Evolutionary conservation across 179 eudicot species (phyloP), one percentile per base, ranked within the genome.

Genomic region (Beta lomatogona): DNA sequence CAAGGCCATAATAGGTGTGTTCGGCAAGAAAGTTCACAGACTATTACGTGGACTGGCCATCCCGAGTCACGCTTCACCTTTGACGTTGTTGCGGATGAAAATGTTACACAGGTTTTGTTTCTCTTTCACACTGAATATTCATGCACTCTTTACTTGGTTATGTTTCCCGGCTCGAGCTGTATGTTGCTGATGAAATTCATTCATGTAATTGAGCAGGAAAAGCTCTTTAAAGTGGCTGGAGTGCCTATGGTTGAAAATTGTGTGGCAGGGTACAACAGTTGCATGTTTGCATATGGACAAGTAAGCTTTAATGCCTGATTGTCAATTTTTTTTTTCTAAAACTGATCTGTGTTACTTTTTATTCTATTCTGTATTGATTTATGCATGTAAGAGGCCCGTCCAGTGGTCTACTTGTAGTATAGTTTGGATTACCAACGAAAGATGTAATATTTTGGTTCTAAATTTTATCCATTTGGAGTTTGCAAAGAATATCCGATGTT

Each of bases 251-350:
- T 97, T 81, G 99, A 97, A 80, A 97, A 97, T 75, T 93, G 97
- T 52, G 88, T 97, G 76, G 94, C 91, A 80, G 99, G 99, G 67
- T 97, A 97, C 84, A 97, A 97, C 46, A 97, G 99, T 70, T 97
- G 99, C 87, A 93, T 97, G 98, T 97, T 97, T 90, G 99, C 99
- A 57, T 97, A 97, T 83, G 99, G 99, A 50, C 99, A 97, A 83
- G 99, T 94, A 68, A 88, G 97, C 76, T 54, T 21, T 66, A 64
- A 61, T 81, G 9, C 21, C 67, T 67, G 22, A 50, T 6, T 65
- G 31, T 19, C 44, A 28, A 19, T 6, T 50, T 5, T 55, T 9
- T 9, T 65, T 41, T 48, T 55, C 53, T 65, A 22, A 16, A 46
- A 19, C 21, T 65, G 41, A 18, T 55, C 28, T 75, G 9, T 48